Evolutionary conservation across 441 rosid genomes (phyloP).

Genomic region (Corymbia calophylla): DNA sequence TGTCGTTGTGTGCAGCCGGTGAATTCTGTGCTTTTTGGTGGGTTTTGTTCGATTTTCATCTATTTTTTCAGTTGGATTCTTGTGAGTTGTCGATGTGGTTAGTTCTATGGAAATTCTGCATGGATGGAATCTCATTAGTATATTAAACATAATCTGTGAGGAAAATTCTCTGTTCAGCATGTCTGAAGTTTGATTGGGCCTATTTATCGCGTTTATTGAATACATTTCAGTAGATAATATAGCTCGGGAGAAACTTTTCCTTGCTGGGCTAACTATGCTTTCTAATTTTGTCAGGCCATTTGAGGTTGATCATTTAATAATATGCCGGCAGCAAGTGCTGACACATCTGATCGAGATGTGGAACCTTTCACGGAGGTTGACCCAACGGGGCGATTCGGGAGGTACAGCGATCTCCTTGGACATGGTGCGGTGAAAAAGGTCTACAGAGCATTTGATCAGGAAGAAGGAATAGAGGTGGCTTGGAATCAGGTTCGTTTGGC

Average conservation of each 20-base stretch:
- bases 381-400: conserved; percentile 50
- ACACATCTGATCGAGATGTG: conserved; percentile 28
- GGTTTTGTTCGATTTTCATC: neutral
- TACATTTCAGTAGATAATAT: neutral
- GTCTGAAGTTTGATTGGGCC: neutral
- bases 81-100: neutral
- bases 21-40: neutral
- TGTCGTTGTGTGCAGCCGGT: neutral
- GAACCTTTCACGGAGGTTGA: conserved; percentile 58
- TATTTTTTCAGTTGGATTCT: neutral
- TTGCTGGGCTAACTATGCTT: neutral
- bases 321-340: conserved; percentile 52
- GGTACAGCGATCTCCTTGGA: conserved; percentile 52
- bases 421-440: conserved; percentile 66
- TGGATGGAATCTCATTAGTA: neutral
- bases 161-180: neutral
- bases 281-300: neutral
- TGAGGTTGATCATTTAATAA: conserved; percentile 5
- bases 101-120: neutral
- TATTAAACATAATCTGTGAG: neutral
- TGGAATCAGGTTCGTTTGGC: conserved; percentile 67
- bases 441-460: conserved; percentile 65
- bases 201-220: neutral
- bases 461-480: conserved; percentile 69
- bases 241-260: neutral